Evolutionary conservation across 768 basidiomycete species (phyloP), one percentile per base, ranked within the genome.

Genomic region (Kwoniella dendrophila): DNA sequence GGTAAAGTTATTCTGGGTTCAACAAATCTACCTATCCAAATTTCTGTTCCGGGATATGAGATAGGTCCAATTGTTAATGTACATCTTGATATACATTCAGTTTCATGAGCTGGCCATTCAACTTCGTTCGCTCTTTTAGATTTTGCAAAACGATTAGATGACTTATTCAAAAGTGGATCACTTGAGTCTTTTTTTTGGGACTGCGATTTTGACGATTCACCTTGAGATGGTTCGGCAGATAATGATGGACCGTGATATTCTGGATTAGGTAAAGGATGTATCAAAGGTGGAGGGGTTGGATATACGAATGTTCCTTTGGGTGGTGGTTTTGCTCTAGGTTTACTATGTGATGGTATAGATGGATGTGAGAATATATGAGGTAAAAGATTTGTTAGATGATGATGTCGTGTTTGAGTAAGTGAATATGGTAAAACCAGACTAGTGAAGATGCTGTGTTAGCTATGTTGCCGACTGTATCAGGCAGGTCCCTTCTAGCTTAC

Each of bases 21-120:
- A 2, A 75, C 74, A 61, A 75, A 75, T 36, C 69, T 36, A 7
- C 74, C 74, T n/a, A 73, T 64, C 74, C 74, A 75, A 5, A 75
- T 47, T 44, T 72, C 71, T n/a, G 70, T 70, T n/a, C 64, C 71
- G 2, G 69, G 68, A 45, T 59, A 75, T 11, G 69, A 69, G 20
- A 75, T 68, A 3, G 71, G 68, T 43, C 74, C 74, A 24, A 75
- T 56, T 0, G 65, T 51, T 2, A 75, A 44, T 4, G 67, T 71
- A 12, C 68, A 66, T n/a, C 74, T 40, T 20, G 67, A 68, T 38
- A 75, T 71, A 63, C 74, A 73, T 38, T 73, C 69, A 10, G 66
- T 69, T 56, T 75, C 71, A 33, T 75, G 74, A 0, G 74, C 68
- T 0, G 74, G 74, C 10, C 66, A 59, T 52, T 60, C 62, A 11